Base-by-base conservation (phyloP, 75 land plant genomes). In the Gnetum montanum region DNA sequence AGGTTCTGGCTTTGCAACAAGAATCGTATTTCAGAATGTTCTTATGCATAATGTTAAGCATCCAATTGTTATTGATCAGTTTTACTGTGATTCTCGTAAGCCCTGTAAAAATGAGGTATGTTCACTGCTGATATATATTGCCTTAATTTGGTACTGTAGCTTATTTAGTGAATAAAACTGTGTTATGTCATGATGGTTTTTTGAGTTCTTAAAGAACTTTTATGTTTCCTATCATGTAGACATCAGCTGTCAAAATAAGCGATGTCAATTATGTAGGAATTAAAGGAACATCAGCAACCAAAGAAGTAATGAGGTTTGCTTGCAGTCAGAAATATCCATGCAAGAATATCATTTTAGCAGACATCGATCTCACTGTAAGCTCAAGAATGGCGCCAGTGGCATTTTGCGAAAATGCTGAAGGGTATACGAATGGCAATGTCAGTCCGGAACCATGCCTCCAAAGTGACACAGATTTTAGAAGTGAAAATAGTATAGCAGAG, bases 51-150 rank as follows among this genome's bases (percentile, higher is more conserved):
- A 78, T 59, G 99, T 90, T 16, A 46, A 63, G 13, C 86, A 90
- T 45, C 99, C 96, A 8, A 83, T 95, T 44, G 65, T 86, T 44
- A 90, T 95, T 19, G 83, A 95, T 56, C 99, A 95, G 62, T 80
- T 70, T 61, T 95, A 95, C 64, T 95, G 99, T 65, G 99, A 95
- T 57, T 75, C 85, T 36, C 54, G 70, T 31, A 58, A 24, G 15
- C 46, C 73, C 35, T 94, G 98, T 55, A 58, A 29, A 38, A 69
- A 66, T 57, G 73, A 79, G 87, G 87, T 83, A 23, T 33, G 34
- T 31, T 19, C 19, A n/a, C n/a, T n/a, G n/a, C n/a, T n/a, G n/a
- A n/a, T n/a, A n/a, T n/a, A n/a, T n/a, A n/a, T n/a, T n/a, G n/a
- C n/a, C n/a, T n/a, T n/a, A n/a, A n/a, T n/a, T n/a, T n/a, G n/a